Evolutionary conservation across 306 rosid species (phyloP).

Genomic region (Cajanus cajan): DNA sequence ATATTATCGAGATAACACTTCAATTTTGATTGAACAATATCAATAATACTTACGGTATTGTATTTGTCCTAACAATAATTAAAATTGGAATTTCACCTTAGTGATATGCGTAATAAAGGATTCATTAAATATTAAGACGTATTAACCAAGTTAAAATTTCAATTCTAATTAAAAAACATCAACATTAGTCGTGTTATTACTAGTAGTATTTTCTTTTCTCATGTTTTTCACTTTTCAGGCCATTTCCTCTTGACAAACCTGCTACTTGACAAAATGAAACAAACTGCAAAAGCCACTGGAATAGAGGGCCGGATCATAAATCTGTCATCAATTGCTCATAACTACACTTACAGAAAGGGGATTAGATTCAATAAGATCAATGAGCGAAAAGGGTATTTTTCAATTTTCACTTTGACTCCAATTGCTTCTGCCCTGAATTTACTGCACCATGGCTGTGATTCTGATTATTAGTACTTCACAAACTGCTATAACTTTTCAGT

Average conservation of each 20-base stretch:
- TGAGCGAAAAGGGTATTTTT: constrained; percentile 49
- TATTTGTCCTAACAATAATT: too few species aligned
- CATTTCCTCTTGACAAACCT: constrained; percentile 79
- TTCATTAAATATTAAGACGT: too few species aligned
- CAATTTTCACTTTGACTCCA: background rate
- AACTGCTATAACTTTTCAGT: constrained; percentile 38
- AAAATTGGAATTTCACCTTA: too few species aligned
- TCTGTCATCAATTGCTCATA: constrained; percentile 83
- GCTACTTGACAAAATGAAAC: constrained; percentile 77
- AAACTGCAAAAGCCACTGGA: constrained; percentile 67
- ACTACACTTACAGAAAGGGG: constrained; percentile 55
- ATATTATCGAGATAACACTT: too few species aligned
- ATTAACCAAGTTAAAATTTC: too few species aligned
- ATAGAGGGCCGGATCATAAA: constrained; percentile 89
- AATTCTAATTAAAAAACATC: too few species aligned
- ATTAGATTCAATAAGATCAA: constrained; percentile 69
- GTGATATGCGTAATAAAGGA: too few species aligned
- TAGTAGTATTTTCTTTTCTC: background rate
- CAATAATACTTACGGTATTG: too few species aligned
- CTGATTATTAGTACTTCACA: background rate
- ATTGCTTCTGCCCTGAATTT: background rate
- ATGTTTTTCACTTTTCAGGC: constrained; percentile 40
- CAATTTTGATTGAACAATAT: too few species aligned
- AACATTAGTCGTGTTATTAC: background rate
- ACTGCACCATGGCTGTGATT: background rate